Conservation (phyloP, 495 filamentous ascomycete genomes). For the Podospora tetraspora region DNA sequence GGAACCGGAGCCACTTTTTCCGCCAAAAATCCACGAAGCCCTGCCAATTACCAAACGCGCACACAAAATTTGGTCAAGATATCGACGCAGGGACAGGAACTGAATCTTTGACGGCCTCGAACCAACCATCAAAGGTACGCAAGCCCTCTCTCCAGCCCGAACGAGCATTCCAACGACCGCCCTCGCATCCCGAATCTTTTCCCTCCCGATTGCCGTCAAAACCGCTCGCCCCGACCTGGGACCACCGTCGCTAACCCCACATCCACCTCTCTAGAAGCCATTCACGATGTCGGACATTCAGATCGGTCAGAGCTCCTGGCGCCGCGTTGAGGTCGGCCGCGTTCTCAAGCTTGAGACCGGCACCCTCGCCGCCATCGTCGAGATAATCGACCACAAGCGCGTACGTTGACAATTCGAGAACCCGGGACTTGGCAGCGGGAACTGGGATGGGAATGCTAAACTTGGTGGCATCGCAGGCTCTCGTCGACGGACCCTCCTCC, state of each 20-base stretch:
- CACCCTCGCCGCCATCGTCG: slow-evolving; percentile 87
- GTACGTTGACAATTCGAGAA: slow-evolving; percentile 55
- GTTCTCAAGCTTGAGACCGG: slow-evolving; percentile 73
- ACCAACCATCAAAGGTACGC: slow-evolving; percentile 35
- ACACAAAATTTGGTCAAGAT: slow-evolving; percentile 36
- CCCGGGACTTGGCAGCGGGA: slow-evolving; percentile 2
- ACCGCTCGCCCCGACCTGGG: slow-evolving; percentile 7
- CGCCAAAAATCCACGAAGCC: slow-evolving; percentile 32
- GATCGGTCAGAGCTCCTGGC: slow-evolving; percentile 52
- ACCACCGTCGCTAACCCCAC: slow-evolving; percentile 24
- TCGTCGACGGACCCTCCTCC: slow-evolving; percentile 86
- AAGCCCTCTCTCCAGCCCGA: slow-evolving; percentile 14
- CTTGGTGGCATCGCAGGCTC: slow-evolving; percentile 56
- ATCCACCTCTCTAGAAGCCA: slow-evolving; percentile 20
- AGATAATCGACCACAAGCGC: slow-evolving; percentile 99
- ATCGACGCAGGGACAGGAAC: slow-evolving; percentile 32
- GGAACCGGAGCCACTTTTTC: slow-evolving; percentile 31
- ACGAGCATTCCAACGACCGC: slow-evolving; percentile 11
- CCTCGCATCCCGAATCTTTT: slow-evolving; percentile 10
- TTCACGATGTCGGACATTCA: slow-evolving; percentile 34
- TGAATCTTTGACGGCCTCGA: slow-evolving; percentile 34
- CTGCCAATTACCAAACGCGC: slow-evolving; percentile 34
- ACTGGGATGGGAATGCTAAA: slow-evolving; percentile 25
- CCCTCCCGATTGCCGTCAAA: slow-evolving; percentile 1
- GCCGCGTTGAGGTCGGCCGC: slow-evolving; percentile 94